Evolutionary conservation across 306 rosid genomes (phyloP).

Genomic region (Pterocarpus santalinus): DNA sequence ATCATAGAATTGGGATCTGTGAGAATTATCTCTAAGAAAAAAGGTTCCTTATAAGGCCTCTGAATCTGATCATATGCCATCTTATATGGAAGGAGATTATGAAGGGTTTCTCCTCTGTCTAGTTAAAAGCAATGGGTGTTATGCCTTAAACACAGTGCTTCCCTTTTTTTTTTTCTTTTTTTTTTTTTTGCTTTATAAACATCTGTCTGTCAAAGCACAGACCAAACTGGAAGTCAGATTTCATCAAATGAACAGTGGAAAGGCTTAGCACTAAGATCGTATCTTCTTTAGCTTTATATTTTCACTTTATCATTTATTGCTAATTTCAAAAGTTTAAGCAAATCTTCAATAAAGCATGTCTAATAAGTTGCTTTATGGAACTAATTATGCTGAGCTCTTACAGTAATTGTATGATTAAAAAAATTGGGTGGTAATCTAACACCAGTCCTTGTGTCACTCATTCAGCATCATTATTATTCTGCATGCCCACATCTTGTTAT

Average conservation of each 20-base stretch:
- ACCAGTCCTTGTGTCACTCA: constrained; percentile 15
- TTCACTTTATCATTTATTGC: background rate
- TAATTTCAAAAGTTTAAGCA: constrained; percentile 30
- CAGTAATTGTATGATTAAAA: constrained; percentile 37
- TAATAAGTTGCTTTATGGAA: constrained; percentile 46
- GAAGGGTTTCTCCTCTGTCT: constrained; percentile 48
- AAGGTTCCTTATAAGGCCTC: constrained; percentile 49
- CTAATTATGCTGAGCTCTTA: background rate
- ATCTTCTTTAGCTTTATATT: constrained; percentile 41
- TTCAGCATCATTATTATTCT: constrained; percentile 16
- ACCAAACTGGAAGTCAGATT: constrained; percentile 59
- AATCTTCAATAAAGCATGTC: constrained; percentile 34
- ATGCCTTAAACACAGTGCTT: constrained; percentile 54
- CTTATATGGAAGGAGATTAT: constrained; percentile 58
- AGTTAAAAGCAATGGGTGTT: constrained; percentile 51
- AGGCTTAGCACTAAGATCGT: constrained; percentile 46
- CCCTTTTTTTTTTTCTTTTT: no score
- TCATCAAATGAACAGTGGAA: constrained; percentile 59
- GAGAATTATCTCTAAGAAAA: constrained; percentile 51
- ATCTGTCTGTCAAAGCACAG: constrained; percentile 79
- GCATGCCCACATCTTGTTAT: constrained; percentile 33
- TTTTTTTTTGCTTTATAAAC: constrained; percentile 49
- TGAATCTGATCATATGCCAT: constrained; percentile 28
- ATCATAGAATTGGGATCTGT: constrained; percentile 56
- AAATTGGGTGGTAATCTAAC: constrained; percentile 28